Evolutionary conservation across 1,139 yeast genomes (phyloP), one percentile per base, ranked within the genome.

Genomic region (Nematodospora anomalae): DNA sequence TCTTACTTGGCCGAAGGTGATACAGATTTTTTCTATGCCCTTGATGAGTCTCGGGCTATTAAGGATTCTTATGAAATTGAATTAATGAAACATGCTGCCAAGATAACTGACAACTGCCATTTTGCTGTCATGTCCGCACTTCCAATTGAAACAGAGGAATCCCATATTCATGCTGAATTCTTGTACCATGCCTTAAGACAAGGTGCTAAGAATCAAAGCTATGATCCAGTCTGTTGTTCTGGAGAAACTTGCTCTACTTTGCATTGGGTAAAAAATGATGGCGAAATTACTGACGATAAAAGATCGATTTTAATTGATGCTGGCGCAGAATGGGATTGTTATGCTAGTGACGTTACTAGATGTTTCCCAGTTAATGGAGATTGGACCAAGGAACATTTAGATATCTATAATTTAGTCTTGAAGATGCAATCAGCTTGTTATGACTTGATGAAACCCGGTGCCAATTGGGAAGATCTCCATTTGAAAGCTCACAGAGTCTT

Each of bases 261-360:
- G 46, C 98, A 92, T 60, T 92, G 90, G 57, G 81, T 85, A 12
- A 83, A 81, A 53, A 92, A 92, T 54, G 95, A 89, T 52, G 89
- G 83, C 41, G 72, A 71, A 2, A 58, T 80, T 37, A 62, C 69
- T 25, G 71, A 62, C 16, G 75, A 74, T 4, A 80, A 77, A 42
- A 57, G 58, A 35, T 74, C 92, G 4, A 75, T 92, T 9, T 73
- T 92, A 43, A 82, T 92, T 42, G 98, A 92, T 62, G 97, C 97
- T 4, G 98, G 98, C 35, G 96, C 96, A 6, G 97, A 90, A 65
- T 90, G 97, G 96, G 77, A 79, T 45, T 79, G 88, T 55, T 92
- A 92, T 60, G 92, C 96, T 4, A 74, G 90, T 33, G 98, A 92
- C 57, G 96, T 92, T 34, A 92, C 98, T 13, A 76, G 98, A 58